Evolutionary conservation across 1,284 basidiomycete species (phyloP), one percentile per base, ranked within the genome.

Genomic region (Ustilago curta): DNA sequence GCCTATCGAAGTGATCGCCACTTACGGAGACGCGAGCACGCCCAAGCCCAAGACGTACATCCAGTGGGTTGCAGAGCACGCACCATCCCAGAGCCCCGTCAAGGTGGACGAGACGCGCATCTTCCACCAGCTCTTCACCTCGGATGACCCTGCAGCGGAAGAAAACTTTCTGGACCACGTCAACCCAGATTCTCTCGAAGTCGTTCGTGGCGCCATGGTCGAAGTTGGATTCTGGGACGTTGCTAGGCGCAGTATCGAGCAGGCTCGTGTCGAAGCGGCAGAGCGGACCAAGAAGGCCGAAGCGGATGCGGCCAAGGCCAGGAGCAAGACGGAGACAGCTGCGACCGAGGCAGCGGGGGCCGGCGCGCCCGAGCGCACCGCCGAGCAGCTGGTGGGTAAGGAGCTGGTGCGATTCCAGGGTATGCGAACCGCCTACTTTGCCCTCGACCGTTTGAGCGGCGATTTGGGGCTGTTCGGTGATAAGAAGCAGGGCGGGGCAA

Each of bases 331-430:
- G 2, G 48, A 54, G 37, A 70, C 67, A 1, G 25, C 61, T 8
- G 50, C 37, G 16, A 54, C 69, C 8, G 45, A 58, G 39, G 45
- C 39, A 8, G 56, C 59, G 2, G 69, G 75, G 18, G 70, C 62
- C 0, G 79, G 76, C 9, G 78, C 78, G 3, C 77, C 77, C 0
- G 51, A 72, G 42, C 39, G 70, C 1, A 92, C 90, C 6, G 91
- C 90, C 43, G 91, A 91, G 62, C 92, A 94, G 85, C 88, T 97
- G 44, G 89, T 95, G 40, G 96, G 97, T 21, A 91, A 92, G 84
- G 97, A 99, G 86, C 92, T 91, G 84, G 90, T 99, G 54, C 89
- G 97, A 49, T 99, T 99, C 90, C 97, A 99, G 87, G 97, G 93
- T 19, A 89, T 99, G 86, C 90, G 97, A 19, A 91, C 97, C 50